A percentile compares a stretch with the other conserved stretches of the same genome.
Evolutionary conservation across 2,329 filamentous ascomycete genomes (phyloP).

Genomic region (Fusarium fujikuroi): DNA sequence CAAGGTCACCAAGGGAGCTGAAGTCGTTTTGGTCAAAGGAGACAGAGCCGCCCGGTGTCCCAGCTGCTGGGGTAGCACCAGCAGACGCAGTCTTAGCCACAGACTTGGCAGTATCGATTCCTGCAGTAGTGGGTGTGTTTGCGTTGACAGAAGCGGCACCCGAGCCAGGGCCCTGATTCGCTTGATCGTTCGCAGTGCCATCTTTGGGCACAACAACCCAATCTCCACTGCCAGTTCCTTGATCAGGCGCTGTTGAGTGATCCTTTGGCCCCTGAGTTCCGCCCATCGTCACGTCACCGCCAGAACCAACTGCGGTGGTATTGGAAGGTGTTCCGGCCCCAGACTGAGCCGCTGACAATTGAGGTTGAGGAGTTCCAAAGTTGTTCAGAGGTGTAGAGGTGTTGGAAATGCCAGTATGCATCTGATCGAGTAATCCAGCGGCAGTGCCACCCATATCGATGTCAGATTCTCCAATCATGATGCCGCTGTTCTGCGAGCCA

Average conservation of each 20-base stretch:
- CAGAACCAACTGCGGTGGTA: constrained; percentile 56
- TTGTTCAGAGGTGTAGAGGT: constrained; percentile 70
- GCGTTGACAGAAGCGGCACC: constrained; percentile 33
- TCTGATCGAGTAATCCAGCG: constrained; percentile 74
- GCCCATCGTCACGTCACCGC: constrained; percentile 61
- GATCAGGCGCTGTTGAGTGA: constrained; percentile 58
- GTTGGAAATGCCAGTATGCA: constrained; percentile 70
- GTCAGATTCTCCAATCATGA: constrained; percentile 69
- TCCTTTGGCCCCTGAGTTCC: constrained; percentile 56
- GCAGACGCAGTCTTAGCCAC: constrained; percentile 33
- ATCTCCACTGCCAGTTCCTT: constrained; percentile 68
- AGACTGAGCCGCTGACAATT: constrained; percentile 66
- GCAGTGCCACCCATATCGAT: constrained; percentile 73
- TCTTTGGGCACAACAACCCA: constrained; percentile 81
- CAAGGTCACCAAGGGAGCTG: constrained; percentile 70
- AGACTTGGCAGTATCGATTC: constrained; percentile 38
- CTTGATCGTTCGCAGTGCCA: constrained; percentile 55
- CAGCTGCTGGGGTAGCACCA: constrained; percentile 41
- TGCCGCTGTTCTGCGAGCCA: constrained; percentile 65
- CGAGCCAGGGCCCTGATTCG: constrained; percentile 25
- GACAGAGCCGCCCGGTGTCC: constrained; percentile 55
- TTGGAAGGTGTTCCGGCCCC: constrained; percentile 67
- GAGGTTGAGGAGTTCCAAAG: constrained; percentile 69
- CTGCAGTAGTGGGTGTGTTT: constrained; percentile 48
- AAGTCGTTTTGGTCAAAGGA: constrained; percentile 69